Evolutionary conservation across 768 basidiomycete genomes (phyloP), one percentile per base, ranked within the genome.

Genomic region (Lentinus tigrinus): DNA sequence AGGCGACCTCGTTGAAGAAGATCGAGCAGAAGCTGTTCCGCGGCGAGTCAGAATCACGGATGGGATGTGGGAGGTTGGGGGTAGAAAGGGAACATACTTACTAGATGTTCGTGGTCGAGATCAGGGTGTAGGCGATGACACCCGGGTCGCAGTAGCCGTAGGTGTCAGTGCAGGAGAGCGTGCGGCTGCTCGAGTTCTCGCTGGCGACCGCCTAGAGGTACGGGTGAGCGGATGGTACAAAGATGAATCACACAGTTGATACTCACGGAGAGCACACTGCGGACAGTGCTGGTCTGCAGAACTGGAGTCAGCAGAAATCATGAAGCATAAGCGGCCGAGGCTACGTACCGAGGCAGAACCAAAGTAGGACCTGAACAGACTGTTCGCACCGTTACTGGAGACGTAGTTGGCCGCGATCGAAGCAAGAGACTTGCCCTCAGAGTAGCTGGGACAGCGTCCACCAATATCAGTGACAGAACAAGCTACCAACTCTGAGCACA

Each of bases 81-180:
- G 47, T 3, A 24, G 37, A 42, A 19, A 26, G 19, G 44, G 40
- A n/a, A n/a, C n/a, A n/a, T 9, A 49, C 56, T 19, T 42, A 62
- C 61, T 79, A 80, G 65, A 81, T 77, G 67, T 79, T 76, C 57
- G 77, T 79, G n/a, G 77, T 74, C n/a, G 76, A 53, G 43, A 70
- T 75, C 55, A 74, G 65, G 23, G 78, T 79, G 70, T 81, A 80
- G 4, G 78, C 78, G 53, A 80, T 77, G 51, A 78, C 75, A 62
- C 75, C 75, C 49, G 37, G 44, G 47, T 44, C 54, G 56, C 64
- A 67, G 21, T 63, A 75, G 38, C 69, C 68, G 56, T 69, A 74
- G n/a, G 68, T 58, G 62, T 80, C 80, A 27, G 61, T 61, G 66
- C 79, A 81, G 69, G 68, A 75, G 57, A 81, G 65, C 72, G 77